Evolutionary conservation across 179 eudicot genomes (phyloP), one percentile per base, ranked within the genome.

Genomic region (Silene coronaria): DNA sequence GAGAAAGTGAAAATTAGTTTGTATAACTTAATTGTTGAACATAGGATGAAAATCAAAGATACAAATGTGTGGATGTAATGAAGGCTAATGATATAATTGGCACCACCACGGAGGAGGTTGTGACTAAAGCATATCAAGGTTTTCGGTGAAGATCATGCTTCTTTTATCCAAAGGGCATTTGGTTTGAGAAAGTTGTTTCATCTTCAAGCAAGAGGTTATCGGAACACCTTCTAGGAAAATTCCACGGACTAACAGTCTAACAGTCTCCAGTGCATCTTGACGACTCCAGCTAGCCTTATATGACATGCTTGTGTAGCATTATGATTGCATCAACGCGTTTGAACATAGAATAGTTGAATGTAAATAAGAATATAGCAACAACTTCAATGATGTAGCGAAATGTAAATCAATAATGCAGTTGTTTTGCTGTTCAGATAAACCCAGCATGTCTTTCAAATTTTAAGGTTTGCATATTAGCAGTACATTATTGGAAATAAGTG

Each of bases 11-110:
- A 23, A 34, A 60, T 16, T 21, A 24, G n/a, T 21, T 11, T 66
- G 2, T 66, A 66, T 9, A 16, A 6, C 10, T 9, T 64, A 28
- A 22, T 58, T 75, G 30, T 68, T 69, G 70, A 57, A 77, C 24
- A 65, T 77, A 92, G 97, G 96, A 91, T 76, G 57, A 88, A 36
- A 77, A 81, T 61, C 95, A 90, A 81, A 81, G 90, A 82, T 89
- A 82, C 77, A 84, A 80, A 30, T 85, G 89, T 69, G 92, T 91
- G n/a, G 87, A 86, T 36, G 76, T 93, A 23, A 87, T 82, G 86
- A 89, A 89, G 59, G 98, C 96, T 17, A 94, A 92, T 67, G 96
- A 94, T 82, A 88, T 94, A 32, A 90, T 94, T 38, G 96, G 98
- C 58, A 87, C 88, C 70, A 92, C 98, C 27, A 94, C 98, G 6